phyloP scores from a whole-genome alignment of 1,284 basidiomycete species.

The Rhodotorula sp. region DNA sequence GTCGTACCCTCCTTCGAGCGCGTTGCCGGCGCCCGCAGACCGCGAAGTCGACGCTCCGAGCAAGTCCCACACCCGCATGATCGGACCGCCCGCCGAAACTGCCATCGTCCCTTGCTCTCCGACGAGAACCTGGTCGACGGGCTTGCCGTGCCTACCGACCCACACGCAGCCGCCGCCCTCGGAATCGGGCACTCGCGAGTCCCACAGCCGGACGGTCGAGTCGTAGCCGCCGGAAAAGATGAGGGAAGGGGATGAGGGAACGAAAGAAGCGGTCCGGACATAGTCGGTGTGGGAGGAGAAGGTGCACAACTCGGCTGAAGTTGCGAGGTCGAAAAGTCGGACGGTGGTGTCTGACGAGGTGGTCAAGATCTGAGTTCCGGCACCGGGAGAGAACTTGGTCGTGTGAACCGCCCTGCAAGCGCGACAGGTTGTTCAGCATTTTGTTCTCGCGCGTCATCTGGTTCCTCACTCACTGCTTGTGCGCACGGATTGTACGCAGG shows the following conservation, averaged over 20 bases:
- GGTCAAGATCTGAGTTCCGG: conserved; percentile 66
- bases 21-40: conserved; percentile 1
- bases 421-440: not conserved
- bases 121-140: conserved; percentile 92
- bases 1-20: conserved; percentile 6
- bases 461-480: conserved; percentile 65
- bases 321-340: conserved; percentile 92
- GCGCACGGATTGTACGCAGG: conserved; percentile 82
- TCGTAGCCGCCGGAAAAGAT: conserved; percentile 95
- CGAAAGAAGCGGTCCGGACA: conserved; percentile 86
- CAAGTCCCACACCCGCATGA: conserved; percentile 92
- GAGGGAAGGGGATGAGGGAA: conserved; percentile 75
- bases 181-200: conserved; percentile 58
- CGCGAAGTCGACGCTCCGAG: conserved; percentile 66
- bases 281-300: conserved; percentile 90
- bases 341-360: conserved; percentile 96
- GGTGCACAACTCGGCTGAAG: conserved; percentile 73
- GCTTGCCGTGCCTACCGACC: conserved; percentile 52
- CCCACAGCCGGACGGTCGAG: conserved; percentile 83
- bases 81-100: conserved; percentile 84
- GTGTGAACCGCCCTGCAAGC: conserved; percentile 75
- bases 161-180: conserved; percentile 37
- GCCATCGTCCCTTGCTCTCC: conserved; percentile 86
- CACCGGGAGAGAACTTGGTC: conserved; percentile 74
- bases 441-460: not conserved